Base-by-base conservation (phyloP, 164 flowering plant species). In the Tetrastigma voinierianum region DNA sequence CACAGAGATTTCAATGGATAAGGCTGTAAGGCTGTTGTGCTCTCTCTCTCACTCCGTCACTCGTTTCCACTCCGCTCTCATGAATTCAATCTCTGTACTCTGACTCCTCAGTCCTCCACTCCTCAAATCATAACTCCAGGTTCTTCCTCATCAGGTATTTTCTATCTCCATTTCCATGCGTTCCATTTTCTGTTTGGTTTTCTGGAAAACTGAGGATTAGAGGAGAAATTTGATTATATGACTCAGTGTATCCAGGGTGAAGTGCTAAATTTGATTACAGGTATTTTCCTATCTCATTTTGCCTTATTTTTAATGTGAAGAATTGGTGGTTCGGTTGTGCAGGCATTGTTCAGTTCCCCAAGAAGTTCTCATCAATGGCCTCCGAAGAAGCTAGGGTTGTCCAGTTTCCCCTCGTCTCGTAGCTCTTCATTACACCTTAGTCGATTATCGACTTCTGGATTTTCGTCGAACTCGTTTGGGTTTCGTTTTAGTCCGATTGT, bases 291-390 rank as follows among this genome's bases (percentile, higher is more conserved):
- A 23, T 14, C 25, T 8, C 24, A 23, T 24, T 1, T 20, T 57
- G n/a, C n/a, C n/a, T 25, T 25, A 11, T 44, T 25, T 19, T 51
- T 32, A 9, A 1, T 44, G 12, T 32, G 40, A 32, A 32, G 40
- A 32, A 53, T 47, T 44, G 20, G 18, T 57, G 4, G 20, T 56
- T 15, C 2, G 16, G 49, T 9, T 69, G 64, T 70, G 48, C 77
- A 89, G 88, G 88, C 91, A 11, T 65, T 86, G 46, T 62, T 76
- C 59, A 13, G 70, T 44, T 61, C 85, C 20, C 83, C 87, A 7
- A 71, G 76, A 45, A 76, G 61, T 56, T 70, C 80, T 1, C 46
- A 53, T 43, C 76, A 55, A 3, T 64, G 51, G 46, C 46, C 69
- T 45, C 62, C 73, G 10, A 77, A 60, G 61, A 82, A 71, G 61